phyloP scores from a whole-genome alignment of 768 basidiomycete species.

The Pisolithus tinctorius region DNA sequence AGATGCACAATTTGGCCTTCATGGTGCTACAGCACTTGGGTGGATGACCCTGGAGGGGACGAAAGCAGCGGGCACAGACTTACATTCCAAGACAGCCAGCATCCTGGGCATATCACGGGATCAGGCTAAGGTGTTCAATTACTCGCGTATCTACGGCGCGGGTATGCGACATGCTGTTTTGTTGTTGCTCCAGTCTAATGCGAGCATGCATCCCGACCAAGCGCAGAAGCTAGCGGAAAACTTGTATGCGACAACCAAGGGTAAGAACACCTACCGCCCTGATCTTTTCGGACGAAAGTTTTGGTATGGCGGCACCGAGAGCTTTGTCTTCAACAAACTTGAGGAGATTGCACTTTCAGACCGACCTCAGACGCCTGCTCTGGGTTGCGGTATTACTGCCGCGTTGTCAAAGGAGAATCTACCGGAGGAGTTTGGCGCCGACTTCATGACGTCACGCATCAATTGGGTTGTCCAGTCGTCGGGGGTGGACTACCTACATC shows the following conservation, averaged over 20 bases:
- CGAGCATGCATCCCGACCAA: slow-evolving; percentile 67
- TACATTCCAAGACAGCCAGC: slow-evolving; percentile 92
- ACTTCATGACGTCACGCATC: slow-evolving; percentile 94
- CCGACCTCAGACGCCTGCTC: slow-evolving; percentile 82
- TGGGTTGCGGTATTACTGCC: slow-evolving; percentile 90
- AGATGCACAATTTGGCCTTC: slow-evolving; percentile 94
- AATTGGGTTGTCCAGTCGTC: slow-evolving; percentile 99
- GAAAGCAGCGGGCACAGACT: slow-evolving; percentile 88
- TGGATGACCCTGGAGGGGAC: slow-evolving; percentile 99
- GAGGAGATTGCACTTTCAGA: slow-evolving; percentile 90
- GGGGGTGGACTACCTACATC: slow-evolving; percentile 95
- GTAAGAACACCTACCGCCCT: slow-evolving; percentile 71
- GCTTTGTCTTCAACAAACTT: slow-evolving; percentile 94
- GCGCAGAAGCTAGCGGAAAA: slow-evolving; percentile 79
- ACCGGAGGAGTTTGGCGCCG: slow-evolving; percentile 69
- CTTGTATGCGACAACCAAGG: slow-evolving; percentile 90
- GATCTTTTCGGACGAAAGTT: slow-evolving; percentile 79
- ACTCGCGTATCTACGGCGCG: slow-evolving; percentile 97
- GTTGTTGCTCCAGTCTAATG: slow-evolving; percentile 78
- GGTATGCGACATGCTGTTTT: slow-evolving; percentile 91
- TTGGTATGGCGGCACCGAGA: slow-evolving; percentile 97
- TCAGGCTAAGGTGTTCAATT: slow-evolving; percentile 98
- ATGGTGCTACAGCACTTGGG: slow-evolving; percentile 93
- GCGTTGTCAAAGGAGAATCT: slow-evolving; percentile 90
- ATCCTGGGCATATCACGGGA: slow-evolving; percentile 93